Conservation (phyloP, 106 monocot species). For the Dendrobium huoshanense region DNA sequence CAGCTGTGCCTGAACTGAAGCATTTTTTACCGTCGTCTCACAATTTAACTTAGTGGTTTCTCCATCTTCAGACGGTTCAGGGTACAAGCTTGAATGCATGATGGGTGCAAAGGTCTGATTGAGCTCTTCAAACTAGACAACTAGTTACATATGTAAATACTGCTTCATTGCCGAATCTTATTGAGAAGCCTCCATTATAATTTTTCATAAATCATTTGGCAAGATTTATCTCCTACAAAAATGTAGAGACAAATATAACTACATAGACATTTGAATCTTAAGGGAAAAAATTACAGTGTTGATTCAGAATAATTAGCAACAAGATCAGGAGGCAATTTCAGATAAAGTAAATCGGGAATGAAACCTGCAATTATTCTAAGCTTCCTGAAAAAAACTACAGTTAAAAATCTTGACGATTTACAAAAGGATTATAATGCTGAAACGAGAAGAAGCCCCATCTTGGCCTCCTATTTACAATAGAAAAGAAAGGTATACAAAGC, state of each 20-base stretch:
- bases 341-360: not conserved
- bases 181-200: not conserved
- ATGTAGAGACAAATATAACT: constrained; percentile 1
- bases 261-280: not conserved
- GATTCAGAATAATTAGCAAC: not conserved
- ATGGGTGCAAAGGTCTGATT: not conserved
- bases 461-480: not conserved
- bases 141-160: not conserved
- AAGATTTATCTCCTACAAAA: not conserved
- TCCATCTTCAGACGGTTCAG: constrained; percentile 1
- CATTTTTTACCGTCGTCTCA: not conserved
- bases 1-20: constrained; percentile 1
- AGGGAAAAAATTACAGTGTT: not conserved
- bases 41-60: not conserved
- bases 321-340: not conserved
- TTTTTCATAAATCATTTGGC: not conserved
- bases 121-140: constrained; percentile 1
- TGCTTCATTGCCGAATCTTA: not conserved
- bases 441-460: not conserved
- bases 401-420: not conserved
- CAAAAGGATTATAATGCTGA: not conserved
- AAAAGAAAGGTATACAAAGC: not conserved
- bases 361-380: not conserved
- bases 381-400: not conserved
- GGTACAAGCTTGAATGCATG: constrained; percentile 4